A percentile compares a stretch with the other conserved stretches of the same genome.
Evolutionary conservation across 768 basidiomycete genomes (phyloP).

Genomic region (Termitomyces titanicus): DNA sequence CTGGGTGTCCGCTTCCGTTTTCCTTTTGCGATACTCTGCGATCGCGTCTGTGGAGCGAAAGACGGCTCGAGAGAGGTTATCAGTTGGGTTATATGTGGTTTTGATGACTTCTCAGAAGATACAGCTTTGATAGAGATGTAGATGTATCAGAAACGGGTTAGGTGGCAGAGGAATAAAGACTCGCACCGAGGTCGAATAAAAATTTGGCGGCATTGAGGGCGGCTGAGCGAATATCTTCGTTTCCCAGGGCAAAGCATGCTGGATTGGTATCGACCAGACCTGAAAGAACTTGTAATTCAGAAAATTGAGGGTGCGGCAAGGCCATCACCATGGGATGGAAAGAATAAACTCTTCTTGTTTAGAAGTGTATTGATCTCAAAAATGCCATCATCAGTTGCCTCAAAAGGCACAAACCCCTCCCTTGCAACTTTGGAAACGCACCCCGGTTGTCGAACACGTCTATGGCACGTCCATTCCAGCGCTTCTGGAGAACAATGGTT

Average conservation of each 20-base stretch:
- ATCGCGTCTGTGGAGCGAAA: conserved; percentile 72
- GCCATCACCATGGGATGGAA: background rate
- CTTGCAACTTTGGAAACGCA: background rate
- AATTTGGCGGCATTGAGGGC: conserved; percentile 70
- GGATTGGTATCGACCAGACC: conserved; percentile 50
- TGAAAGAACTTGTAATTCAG: conserved; percentile 48
- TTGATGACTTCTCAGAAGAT: conserved; percentile 61
- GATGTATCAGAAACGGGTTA: conserved; percentile 9
- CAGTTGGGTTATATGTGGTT: conserved; percentile 60
- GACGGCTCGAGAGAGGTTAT: conserved; percentile 65
- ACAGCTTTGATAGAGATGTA: conserved; percentile 53
- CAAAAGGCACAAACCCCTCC: background rate
- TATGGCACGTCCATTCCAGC: conserved; percentile 3
- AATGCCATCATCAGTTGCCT: background rate
- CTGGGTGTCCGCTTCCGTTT: conserved; percentile 40
- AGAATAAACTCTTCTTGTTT: conserved; percentile 6
- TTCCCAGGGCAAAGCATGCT: conserved; percentile 54
- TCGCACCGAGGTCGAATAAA: conserved; percentile 72
- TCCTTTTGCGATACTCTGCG: conserved; percentile 42
- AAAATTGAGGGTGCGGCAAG: conserved; percentile 7
- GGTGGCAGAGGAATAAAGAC: background rate
- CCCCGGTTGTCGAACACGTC: conserved; percentile 1
- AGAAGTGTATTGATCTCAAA: conserved; percentile 5
- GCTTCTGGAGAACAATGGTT: conserved; percentile 8
- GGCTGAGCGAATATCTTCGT: conserved; percentile 46